Evolutionary conservation across 78 protist species (phyloP), one percentile per base, ranked within the genome.

Genomic region (Cavenderia fasciculata): DNA sequence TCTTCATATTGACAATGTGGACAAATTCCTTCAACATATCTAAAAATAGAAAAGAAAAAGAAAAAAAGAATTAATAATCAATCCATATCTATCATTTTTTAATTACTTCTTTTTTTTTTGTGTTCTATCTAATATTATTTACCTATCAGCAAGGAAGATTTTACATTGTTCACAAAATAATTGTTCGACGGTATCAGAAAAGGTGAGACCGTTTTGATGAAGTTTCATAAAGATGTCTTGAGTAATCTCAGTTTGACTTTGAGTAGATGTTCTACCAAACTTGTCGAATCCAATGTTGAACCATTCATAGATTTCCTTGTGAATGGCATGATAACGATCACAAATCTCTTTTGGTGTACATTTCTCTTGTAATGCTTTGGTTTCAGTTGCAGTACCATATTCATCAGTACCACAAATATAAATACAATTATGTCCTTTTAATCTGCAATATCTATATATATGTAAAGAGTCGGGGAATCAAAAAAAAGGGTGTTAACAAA

Each of bases 351-450:
- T 74, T 7, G 96, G 96, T 18, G 94, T 95, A 47, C 74, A 19
- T 21, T 82, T 75, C n/a, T 93, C 96, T 54, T 84, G 65, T 29
- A 77, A 62, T 21, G 98, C 98, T 68, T 93, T 86, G 18, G 92
- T 88, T 65, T 96, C 97, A 23, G 97, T 96, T 25, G 97, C 94
- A 4, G 97, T 96, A 65, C 97, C 97, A 59, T 96, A 96, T 74
- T 96, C 97, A 85, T 96, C 97, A 12, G 98, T 97, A 65, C 98
- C 98, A 41, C 97, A 97, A 21, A 97, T 71, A 65, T 91, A 97
- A 61, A 97, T 74, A 29, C 65, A 19, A 85, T 95, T 97, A 75
- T 93, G 82, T 36, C 92, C 94, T n/a, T 92, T 78, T 44, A 59
- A 40, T 19, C 97, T 87, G 47, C 93, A 61, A 74, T 70, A 95